Evolutionary conservation across 2,329 filamentous ascomycete genomes (phyloP), one percentile per base, ranked within the genome.

Genomic region (Clonostachys byssicola): DNA sequence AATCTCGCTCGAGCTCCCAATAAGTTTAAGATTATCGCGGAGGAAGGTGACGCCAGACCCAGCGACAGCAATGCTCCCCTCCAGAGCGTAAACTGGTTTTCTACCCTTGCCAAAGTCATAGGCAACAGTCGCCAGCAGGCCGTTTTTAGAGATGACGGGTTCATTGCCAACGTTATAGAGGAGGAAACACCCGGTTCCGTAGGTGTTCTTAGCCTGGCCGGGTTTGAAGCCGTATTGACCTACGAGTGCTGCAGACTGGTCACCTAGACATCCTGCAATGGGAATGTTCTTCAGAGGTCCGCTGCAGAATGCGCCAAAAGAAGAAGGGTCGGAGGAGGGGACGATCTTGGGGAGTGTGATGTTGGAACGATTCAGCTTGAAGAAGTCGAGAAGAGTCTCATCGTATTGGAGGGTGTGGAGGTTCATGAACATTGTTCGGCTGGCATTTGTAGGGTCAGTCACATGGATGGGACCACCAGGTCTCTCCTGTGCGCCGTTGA

Each of bases 351-450:
- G 88, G 35, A 94, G 72, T 43, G 75, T 75, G 49, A 92, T 68
- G 62, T 90, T 91, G 42, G 72, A 78, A 47, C 72, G 69, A 62
- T 92, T 85, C 40, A 92, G 67, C 40, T 80, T 75, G 70, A 92
- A 92, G 71, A 90, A 92, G 42, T 81, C 70, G 23, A 95, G 72
- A 23, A 95, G 77, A 39, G 76, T 75, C 48, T 90, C 82, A 62
- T 92, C 89, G 66, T 95, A 96, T 57, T 91, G 66, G 49, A 90
- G 75, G 12, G 85, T 92, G 56, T 83, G 78, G 46, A 96, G 75
- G 68, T 95, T 90, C 86, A 95, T 92, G 67, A 96, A 94, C 90
- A 95, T 95, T 51, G 91, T 96, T 54, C 88, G 75, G 4, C 86
- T 89, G n/a, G 89, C 88, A 62, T 94, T 94, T 49, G 86, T 87